Evolutionary conservation across 305 asterid genomes (phyloP).

Genomic region (Fraxinus nigra): DNA sequence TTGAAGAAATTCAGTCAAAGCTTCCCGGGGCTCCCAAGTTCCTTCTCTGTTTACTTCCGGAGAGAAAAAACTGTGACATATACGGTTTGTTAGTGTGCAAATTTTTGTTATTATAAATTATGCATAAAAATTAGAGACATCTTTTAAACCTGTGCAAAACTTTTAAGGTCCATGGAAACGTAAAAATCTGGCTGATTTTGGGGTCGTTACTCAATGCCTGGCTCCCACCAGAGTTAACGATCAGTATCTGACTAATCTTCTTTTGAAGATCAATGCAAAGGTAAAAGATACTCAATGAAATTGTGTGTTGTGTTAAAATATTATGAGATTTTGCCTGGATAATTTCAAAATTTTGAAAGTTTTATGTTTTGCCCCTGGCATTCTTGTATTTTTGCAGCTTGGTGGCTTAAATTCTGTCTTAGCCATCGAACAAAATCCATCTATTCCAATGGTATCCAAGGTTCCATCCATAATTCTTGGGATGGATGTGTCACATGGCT

Average conservation of each 20-base stretch:
- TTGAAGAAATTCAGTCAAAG: conserved; percentile 47
- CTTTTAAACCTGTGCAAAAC: neutral
- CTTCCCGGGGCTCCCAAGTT: conserved; percentile 59
- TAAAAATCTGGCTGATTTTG: conserved; percentile 71
- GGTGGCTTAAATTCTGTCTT: conserved; percentile 79
- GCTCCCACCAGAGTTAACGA: conserved; percentile 71
- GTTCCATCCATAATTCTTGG: conserved; percentile 80
- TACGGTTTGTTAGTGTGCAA: conserved; percentile 41
- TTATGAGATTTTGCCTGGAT: neutral
- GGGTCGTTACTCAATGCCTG: conserved; percentile 82
- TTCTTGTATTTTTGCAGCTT: conserved; percentile 47
- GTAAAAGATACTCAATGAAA: conserved; percentile 28
- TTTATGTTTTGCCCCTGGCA: neutral
- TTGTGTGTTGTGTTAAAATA: neutral
- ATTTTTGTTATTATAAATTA: neutral
- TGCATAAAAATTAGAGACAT: neutral
- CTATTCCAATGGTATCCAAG: conserved; percentile 65
- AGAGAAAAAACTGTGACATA: conserved; percentile 60
- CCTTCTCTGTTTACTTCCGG: conserved; percentile 64
- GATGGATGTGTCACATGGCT: conserved; percentile 92
- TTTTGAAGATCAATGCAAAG: conserved; percentile 86
- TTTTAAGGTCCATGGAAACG: conserved; percentile 86
- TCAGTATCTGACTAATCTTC: conserved; percentile 71
- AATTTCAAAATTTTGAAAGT: neutral
- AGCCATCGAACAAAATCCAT: conserved; percentile 50